phyloP scores from a whole-genome alignment of 805 yeast genomes.

The Kazachstania taianensis region DNA sequence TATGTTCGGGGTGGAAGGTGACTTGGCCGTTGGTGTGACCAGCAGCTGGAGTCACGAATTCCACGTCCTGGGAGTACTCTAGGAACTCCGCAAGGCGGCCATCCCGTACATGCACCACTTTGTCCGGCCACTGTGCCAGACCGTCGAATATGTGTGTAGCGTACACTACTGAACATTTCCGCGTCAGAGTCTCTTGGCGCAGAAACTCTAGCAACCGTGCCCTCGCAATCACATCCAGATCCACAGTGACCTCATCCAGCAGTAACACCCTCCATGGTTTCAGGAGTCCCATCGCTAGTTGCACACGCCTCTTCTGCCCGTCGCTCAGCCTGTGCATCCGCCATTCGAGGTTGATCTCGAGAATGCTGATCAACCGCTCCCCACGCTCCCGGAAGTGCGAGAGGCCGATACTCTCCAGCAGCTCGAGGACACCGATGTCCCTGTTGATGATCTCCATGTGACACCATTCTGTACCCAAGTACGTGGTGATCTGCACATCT shows the following conservation, averaged over 20 bases:
- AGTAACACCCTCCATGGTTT: slow-evolving; percentile 82
- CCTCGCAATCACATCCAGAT: slow-evolving; percentile 86
- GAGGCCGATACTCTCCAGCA: slow-evolving; percentile 79
- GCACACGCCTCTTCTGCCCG: slow-evolving; percentile 93
- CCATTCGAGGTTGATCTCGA: slow-evolving; percentile 86
- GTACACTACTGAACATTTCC: slow-evolving; percentile 74
- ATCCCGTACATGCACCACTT: slow-evolving; percentile 63
- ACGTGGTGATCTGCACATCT: slow-evolving; percentile 50
- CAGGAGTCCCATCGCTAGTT: slow-evolving; percentile 82
- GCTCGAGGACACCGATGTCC: slow-evolving; percentile 77
- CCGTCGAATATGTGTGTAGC: slow-evolving; percentile 98
- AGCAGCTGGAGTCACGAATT: slow-evolving; percentile 17
- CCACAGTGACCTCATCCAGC: slow-evolving; percentile 96
- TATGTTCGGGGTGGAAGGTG: slow-evolving; percentile 4
- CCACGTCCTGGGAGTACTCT: slow-evolving; percentile 27
- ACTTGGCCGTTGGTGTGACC: slow-evolving; percentile 17
- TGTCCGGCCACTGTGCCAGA: slow-evolving; percentile 80
- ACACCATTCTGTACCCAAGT: slow-evolving; percentile 97
- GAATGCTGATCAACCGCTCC: slow-evolving; percentile 58
- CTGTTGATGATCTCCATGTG: slow-evolving; percentile 80
- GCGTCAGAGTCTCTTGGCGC: slow-evolving; percentile 54
- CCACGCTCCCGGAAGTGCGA: slow-evolving; percentile 64
- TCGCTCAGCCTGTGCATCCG: slow-evolving; percentile 86
- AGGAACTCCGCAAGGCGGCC: slow-evolving; percentile 42
- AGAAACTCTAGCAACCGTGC: slow-evolving; percentile 62